These are phyloP conservation scores for Lactarius hatsudake DNA, from an alignment of 768 basidiomycete species.

Conservation along the genomic window DNA sequence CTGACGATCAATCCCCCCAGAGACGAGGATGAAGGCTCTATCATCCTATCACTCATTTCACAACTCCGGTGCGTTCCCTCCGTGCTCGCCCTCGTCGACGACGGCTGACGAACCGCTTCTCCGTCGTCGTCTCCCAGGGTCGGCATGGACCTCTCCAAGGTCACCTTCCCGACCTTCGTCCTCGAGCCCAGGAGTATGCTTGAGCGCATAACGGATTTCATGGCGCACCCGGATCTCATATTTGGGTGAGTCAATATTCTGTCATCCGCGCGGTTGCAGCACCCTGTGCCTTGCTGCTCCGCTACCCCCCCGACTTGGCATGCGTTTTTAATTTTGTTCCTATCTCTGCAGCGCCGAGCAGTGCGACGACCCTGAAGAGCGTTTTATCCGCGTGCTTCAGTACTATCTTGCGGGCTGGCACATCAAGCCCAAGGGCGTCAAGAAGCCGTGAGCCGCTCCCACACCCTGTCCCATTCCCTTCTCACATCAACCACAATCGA, in stretches of 20 bases:
- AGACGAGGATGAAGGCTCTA: constrained; percentile 91
- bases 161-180: constrained; percentile 93
- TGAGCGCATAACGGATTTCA: constrained; percentile 98
- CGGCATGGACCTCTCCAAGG: constrained; percentile 95
- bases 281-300: neutral
- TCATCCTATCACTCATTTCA: constrained; percentile 82
- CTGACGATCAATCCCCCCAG: constrained; percentile 41
- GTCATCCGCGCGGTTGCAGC: constrained; percentile 11
- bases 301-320: neutral
- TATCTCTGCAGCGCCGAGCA: constrained; percentile 60
- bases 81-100: neutral
- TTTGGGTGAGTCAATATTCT: constrained; percentile 72
- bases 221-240: constrained; percentile 96
- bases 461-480: constrained; percentile 5
- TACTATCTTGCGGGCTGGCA: constrained; percentile 99
- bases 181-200: constrained; percentile 97
- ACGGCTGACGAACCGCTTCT: neutral
- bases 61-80: constrained; percentile 68
- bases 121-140: constrained; percentile 48
- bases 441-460: constrained; percentile 82
- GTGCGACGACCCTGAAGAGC: constrained; percentile 80
- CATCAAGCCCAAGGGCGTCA: constrained; percentile 98
- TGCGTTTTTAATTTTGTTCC: neutral
- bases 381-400: constrained; percentile 86
- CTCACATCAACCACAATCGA: neutral